Evolutionary conservation across 345 rosid genomes (phyloP), one percentile per base, ranked within the genome.

Genomic region (Moringa oleifera): DNA sequence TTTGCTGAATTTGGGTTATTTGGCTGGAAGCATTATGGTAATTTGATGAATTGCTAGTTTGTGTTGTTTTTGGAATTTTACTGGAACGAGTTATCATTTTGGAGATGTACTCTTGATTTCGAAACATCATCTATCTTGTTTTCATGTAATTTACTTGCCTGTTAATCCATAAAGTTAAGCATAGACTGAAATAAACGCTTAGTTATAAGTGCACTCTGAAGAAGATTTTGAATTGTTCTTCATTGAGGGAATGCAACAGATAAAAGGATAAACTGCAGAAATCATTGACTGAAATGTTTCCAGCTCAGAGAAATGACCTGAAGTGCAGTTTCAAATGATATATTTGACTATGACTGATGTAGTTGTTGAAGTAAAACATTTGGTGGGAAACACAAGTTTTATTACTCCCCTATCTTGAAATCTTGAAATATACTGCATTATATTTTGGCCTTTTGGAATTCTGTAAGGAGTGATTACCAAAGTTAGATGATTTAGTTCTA

Each of bases 31-130:
- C 59, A 33, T 33, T 33, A 33, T 25, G 28, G 55, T 59, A 59
- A 22, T 60, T 46, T 54, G 55, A 59, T 64, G 47, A 65, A 61
- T 62, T 70, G 50, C 19, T 66, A 51, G 64, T 58, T 62, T 12
- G 41, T 55, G 50, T 33, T 59, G 46, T 45, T 10, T 65, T 10
- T 65, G 15, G 28, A 49, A 41, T 25, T 53, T 53, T 22, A 36
- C 1, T 51, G 20, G 23, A 4, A 6, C 4, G n/a, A n/a, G 18
- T n/a, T n/a, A 16, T 59, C 66, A 13, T 65, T 65, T 65, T 23
- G 57, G 77, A 74, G 88, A 82, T 85, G 85, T 81, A 75, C 52
- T 25, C 51, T 59, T 75, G 23, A 51, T 70, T 68, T 65, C 58
- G 25, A 62, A 66, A 70, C 45, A 17, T 55, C 12, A 33, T 8